Conservation (phyloP, 495 filamentous ascomycete genomes). For the Neurospora hispaniola region DNA sequence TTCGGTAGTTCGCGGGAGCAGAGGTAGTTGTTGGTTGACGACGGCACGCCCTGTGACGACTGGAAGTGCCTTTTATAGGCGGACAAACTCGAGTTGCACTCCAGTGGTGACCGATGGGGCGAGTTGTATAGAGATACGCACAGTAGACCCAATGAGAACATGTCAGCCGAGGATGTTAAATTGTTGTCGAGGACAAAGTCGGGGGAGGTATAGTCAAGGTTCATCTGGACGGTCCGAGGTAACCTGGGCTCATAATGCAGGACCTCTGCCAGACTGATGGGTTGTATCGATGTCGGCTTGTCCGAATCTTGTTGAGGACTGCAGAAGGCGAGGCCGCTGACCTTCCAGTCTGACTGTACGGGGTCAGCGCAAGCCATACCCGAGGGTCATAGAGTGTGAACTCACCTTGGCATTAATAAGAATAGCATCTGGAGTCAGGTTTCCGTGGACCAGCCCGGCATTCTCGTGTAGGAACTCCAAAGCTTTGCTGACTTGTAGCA, state of each 20-base stretch:
- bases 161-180: conserved; percentile 67
- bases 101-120: conserved; percentile 76
- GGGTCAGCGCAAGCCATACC: conserved; percentile 12
- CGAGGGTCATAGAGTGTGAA: not conserved
- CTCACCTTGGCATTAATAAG: conserved; percentile 83
- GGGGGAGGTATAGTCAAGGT: conserved; percentile 85
- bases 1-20: conserved; percentile 68
- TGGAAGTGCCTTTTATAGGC: conserved; percentile 74
- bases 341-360: conserved; percentile 86
- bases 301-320: conserved; percentile 61
- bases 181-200: conserved; percentile 87
- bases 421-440: conserved; percentile 91
- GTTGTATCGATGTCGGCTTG: conserved; percentile 55
- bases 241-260: conserved; percentile 77
- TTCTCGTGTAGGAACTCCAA: conserved; percentile 96
- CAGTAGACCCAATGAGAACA: conserved; percentile 86
- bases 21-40: conserved; percentile 70
- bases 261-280: conserved; percentile 73
- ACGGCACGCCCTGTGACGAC: conserved; percentile 66
- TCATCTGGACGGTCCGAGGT: conserved; percentile 73
- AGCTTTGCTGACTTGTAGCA: conserved; percentile 86
- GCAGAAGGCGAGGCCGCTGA: conserved; percentile 85
- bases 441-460: conserved; percentile 84
- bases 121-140: conserved; percentile 88
- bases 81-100: conserved; percentile 64